Conservation (phyloP, 306 rosid species). For the Cyclanthera cordifolia region DNA sequence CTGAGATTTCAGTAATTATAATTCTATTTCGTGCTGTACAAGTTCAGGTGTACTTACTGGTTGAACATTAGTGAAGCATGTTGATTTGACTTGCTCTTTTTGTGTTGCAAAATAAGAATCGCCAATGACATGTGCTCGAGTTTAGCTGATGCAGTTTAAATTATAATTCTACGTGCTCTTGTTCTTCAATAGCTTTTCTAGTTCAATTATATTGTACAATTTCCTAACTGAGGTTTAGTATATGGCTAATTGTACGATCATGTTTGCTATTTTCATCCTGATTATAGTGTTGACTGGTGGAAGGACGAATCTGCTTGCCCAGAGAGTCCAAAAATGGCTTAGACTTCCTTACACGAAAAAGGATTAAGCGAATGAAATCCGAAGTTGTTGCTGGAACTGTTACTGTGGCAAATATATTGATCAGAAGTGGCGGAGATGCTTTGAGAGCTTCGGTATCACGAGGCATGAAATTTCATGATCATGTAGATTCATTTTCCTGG, state of each 20-base stretch:
- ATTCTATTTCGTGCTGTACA: background rate
- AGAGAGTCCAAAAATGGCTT: slow-evolving; percentile 41
- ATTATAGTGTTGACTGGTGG: background rate
- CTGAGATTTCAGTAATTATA: background rate
- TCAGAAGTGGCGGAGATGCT: slow-evolving; percentile 93
- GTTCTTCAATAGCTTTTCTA: background rate
- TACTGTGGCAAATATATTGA: slow-evolving; percentile 38
- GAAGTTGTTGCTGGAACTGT: slow-evolving; percentile 29
- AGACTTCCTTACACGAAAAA: slow-evolving; percentile 54
- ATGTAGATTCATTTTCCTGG: slow-evolving; percentile 22
- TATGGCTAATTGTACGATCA: background rate
- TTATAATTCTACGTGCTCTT: background rate
- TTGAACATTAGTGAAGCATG: background rate
- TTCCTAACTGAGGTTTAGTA: background rate
- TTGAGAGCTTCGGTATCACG: slow-evolving; percentile 57
- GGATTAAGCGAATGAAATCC: slow-evolving; percentile 63
- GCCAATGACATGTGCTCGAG: background rate
- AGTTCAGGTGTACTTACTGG: background rate
- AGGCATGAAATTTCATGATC: slow-evolving; percentile 53
- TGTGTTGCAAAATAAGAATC: background rate
- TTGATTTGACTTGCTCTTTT: background rate
- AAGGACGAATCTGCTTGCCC: background rate
- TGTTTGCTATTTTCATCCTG: background rate
- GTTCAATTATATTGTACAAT: background rate
- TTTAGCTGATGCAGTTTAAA: background rate